Evolutionary conservation across 345 rosid species (phyloP).

Genomic region (Brassica rapa): DNA sequence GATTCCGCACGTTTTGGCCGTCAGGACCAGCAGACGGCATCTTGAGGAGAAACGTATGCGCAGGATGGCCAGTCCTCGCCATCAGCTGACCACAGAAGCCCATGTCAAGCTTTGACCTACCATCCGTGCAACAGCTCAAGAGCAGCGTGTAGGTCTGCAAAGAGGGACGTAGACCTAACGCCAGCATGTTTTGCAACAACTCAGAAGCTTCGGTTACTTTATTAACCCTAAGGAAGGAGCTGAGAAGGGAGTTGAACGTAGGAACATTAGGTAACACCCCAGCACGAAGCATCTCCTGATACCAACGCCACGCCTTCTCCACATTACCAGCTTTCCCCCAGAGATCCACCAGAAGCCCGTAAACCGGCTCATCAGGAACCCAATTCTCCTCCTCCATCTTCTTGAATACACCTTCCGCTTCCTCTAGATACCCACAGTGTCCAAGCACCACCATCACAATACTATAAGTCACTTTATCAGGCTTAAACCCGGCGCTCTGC

Average conservation of each 20-base stretch:
- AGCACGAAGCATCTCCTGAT: constrained; percentile 72
- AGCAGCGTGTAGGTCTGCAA: constrained; percentile 87
- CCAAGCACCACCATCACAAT: constrained; percentile 98
- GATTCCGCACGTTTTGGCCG: constrained; percentile 85
- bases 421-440: constrained; percentile 83
- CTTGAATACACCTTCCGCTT: constrained; percentile 74
- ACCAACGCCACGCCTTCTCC: constrained; percentile 85
- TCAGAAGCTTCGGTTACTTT: constrained; percentile 68
- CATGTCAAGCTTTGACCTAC: constrained; percentile 66
- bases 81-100: constrained; percentile 74
- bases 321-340: constrained; percentile 94
- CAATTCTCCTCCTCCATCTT: constrained; percentile 81
- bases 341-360: constrained; percentile 85
- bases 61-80: constrained; percentile 82
- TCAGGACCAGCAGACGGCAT: constrained; percentile 86
- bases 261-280: constrained; percentile 92
- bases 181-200: constrained; percentile 73
- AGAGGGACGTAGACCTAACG: constrained; percentile 68
- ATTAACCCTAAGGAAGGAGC: constrained; percentile 78
- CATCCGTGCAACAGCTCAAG: constrained; percentile 86
- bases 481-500: constrained; percentile 80
- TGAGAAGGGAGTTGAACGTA: constrained; percentile 90
- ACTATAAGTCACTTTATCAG: constrained; percentile 91
- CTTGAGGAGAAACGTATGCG: constrained; percentile 71
- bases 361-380: constrained; percentile 94